These are phyloP conservation scores for Mesostigma viride DNA, from an alignment of 139 green algal genomes.

Conservation along the genomic window DNA sequence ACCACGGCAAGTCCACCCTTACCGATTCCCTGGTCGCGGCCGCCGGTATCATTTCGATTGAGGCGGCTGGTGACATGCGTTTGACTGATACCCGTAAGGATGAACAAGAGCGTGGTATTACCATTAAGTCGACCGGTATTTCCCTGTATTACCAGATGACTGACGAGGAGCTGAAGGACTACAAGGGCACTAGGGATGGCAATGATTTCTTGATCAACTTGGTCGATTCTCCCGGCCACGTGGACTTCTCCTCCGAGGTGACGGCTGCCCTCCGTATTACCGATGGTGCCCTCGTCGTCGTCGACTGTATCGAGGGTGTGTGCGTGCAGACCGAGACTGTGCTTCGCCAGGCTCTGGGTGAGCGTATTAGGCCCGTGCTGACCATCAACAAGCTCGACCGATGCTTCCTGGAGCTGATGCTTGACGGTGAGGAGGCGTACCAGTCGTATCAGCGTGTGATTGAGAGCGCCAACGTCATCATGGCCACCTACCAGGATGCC, in stretches of 20 bases:
- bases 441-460: slow-evolving; percentile 86
- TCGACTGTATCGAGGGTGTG: slow-evolving; percentile 98
- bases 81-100: slow-evolving; percentile 85
- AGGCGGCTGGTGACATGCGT: slow-evolving; percentile 49
- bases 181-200: slow-evolving; percentile 59
- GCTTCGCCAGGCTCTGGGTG: slow-evolving; percentile 78
- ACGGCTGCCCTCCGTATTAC: slow-evolving; percentile 97
- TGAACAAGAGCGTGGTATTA: slow-evolving; percentile 98
- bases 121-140: slow-evolving; percentile 99
- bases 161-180: slow-evolving; percentile 63
- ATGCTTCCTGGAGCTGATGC: slow-evolving; percentile 95
- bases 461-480: slow-evolving; percentile 97
- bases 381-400: slow-evolving; percentile 99
- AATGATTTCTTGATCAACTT: slow-evolving; percentile 97
- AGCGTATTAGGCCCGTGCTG: slow-evolving; percentile 95
- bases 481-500: slow-evolving; percentile 94
- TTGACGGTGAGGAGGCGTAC: slow-evolving; percentile 87
- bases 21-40: slow-evolving; percentile 97
- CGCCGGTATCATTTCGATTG: slow-evolving; percentile 94
- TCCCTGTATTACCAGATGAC: slow-evolving; percentile 95
- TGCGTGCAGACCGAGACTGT: slow-evolving; percentile 99
- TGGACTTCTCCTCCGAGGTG: slow-evolving; percentile 99
- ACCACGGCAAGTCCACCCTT: slow-evolving; percentile 82
- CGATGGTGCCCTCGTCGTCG: slow-evolving; percentile 95
- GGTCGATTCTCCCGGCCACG: slow-evolving; percentile 98